A percentile compares a stretch with the other conserved stretches of the same genome.
phyloP scores from a whole-genome alignment of 2,329 filamentous ascomycete genomes.

The Penicillium sp. region DNA sequence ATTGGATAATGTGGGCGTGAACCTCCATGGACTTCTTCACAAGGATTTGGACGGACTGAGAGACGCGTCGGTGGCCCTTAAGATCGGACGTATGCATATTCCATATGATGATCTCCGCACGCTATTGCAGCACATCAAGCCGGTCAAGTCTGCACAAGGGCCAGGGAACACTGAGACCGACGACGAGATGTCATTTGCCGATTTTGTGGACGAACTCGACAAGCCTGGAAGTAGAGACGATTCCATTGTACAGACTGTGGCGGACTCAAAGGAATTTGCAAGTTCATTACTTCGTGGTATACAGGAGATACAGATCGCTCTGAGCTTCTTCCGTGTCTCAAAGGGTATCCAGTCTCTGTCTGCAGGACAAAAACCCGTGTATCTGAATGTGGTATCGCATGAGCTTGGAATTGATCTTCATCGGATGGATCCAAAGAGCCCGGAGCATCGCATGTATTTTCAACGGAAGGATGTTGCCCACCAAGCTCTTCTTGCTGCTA shows the following conservation, averaged over 20 bases:
- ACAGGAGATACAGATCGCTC: slow-evolving; percentile 92
- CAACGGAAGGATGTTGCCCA: slow-evolving; percentile 88
- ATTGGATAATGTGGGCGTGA: slow-evolving; percentile 81
- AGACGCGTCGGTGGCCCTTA: slow-evolving; percentile 85
- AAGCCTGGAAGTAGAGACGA: slow-evolving; percentile 65
- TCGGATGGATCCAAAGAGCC: slow-evolving; percentile 84
- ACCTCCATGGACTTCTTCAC: slow-evolving; percentile 87
- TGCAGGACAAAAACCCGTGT: slow-evolving; percentile 66
- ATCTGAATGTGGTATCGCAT: slow-evolving; percentile 89
- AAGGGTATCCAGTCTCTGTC: slow-evolving; percentile 71
- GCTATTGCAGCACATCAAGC: slow-evolving; percentile 32
- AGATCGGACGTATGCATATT: slow-evolving; percentile 84
- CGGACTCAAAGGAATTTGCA: slow-evolving; percentile 88
- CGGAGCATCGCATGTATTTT: slow-evolving; percentile 98
- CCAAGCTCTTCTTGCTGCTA: slow-evolving; percentile 84
- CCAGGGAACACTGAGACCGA: slow-evolving; percentile 45
- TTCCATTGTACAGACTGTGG: slow-evolving; percentile 74
- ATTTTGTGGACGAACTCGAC: slow-evolving; percentile 72
- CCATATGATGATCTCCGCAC: slow-evolving; percentile 80
- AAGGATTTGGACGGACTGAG: slow-evolving; percentile 80
- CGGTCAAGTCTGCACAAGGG: slow-evolving; percentile 35
- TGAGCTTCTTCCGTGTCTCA: slow-evolving; percentile 85
- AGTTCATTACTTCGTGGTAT: slow-evolving; percentile 87
- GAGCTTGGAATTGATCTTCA: slow-evolving; percentile 92
- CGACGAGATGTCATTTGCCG: slow-evolving; percentile 63